phyloP scores from a whole-genome alignment of 2,329 filamentous ascomycete species.

The Cercospora sp. region DNA sequence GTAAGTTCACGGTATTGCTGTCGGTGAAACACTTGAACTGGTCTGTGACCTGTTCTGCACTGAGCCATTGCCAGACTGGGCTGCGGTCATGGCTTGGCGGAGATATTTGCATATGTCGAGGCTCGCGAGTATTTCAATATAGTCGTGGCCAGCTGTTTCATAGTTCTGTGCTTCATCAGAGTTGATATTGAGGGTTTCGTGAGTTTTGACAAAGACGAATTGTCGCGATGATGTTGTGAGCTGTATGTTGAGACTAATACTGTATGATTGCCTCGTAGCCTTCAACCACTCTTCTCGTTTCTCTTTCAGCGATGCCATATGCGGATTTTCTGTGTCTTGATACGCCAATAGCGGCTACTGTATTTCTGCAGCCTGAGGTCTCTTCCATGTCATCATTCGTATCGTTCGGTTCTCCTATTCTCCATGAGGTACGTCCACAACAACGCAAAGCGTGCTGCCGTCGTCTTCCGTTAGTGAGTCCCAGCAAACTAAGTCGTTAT shows the following conservation, averaged over 20 bases:
- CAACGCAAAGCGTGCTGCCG: no score
- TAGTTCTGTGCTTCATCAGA: background rate
- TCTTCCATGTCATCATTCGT: no score
- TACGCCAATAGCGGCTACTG: no score
- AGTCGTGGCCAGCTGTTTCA: background rate
- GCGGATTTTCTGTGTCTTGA: no score
- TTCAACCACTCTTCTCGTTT: background rate
- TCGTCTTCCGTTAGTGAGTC: no score
- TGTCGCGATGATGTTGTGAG: background rate
- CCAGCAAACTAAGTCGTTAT: no score
- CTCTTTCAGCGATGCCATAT: no score
- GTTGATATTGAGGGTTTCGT: background rate
- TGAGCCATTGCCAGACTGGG: background rate
- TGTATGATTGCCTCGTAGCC: background rate
- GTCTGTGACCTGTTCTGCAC: background rate
- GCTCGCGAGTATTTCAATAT: background rate
- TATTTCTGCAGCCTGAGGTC: no score
- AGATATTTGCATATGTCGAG: background rate
- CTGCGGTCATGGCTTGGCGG: background rate
- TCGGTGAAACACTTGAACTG: background rate
- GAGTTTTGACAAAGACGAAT: background rate
- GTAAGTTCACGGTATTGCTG: background rate
- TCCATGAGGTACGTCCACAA: no score
- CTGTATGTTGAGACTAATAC: background rate
- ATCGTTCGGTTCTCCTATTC: no score